Evolutionary conservation across 2,329 filamentous ascomycete genomes (phyloP), one percentile per base, ranked within the genome.

Genomic region (Sporothrix humicola): DNA sequence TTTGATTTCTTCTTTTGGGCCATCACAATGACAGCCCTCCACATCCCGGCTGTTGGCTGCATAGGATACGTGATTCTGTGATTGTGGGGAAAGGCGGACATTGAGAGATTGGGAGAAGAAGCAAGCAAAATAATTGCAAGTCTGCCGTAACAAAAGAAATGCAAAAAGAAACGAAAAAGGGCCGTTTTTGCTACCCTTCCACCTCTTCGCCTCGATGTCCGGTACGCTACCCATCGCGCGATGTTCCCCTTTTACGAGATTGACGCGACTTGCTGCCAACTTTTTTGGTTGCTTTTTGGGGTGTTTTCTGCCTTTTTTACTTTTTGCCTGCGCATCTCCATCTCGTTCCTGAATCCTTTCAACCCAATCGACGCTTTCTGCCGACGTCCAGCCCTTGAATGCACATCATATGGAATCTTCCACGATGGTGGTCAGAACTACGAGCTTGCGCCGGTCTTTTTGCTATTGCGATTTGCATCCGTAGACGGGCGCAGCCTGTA

Each of bases 221-320:
- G 61, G 48, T 15, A n/a, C 61, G 61, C 42, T 44, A 44, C 42
- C 42, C n/a, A 26, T 65, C 44, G 59, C 59, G 59, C 59, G n/a
- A 65, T 46, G 9, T 8, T 17, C 13, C 31, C 31, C 31, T 9
- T 65, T 65, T 65, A 46, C 59, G 59, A 65, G 59, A 65, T 46
- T 13, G 23, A 65, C 59, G 59, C 42, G 59, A 46, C 59, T 46
- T 46, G 59, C 37, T 46, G 59, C 59, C 42, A 65, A 65, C 37
- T 61, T 61, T 61, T 61, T 10, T n/a, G 31, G 7, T 37, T 5
- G 31, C 31, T 7, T 37, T 37, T 26, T 26, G 23, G 23, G 23
- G 23, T 26, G 23, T 26, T 26, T 37, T 37, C 31, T 37, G 31
- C 31, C 31, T 37, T 37, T 37, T 37, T 37, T 37, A 7, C 31